These are phyloP conservation scores for Arthrobotrys iridis DNA, from an alignment of 2,329 filamentous ascomycete species.

Conservation along the genomic window DNA sequence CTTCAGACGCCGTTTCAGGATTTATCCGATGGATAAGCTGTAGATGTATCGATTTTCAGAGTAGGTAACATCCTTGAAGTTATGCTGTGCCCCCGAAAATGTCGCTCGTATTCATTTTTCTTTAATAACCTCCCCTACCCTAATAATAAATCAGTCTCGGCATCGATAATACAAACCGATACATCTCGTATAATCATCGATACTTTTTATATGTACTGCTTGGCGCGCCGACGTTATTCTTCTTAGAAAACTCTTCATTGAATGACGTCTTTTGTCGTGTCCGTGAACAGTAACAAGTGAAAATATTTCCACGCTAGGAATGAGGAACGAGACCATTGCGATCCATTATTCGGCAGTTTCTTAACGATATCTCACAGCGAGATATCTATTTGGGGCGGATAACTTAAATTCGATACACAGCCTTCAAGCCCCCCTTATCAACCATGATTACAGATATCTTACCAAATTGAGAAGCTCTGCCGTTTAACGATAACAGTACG, in stretches of 20 bases:
- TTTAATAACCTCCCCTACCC: too few relatives aligned
- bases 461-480: background rate
- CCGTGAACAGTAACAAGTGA: background rate
- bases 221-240: background rate
- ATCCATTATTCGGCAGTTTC: constrained; percentile 7
- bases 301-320: too few relatives aligned
- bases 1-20: constrained; percentile 36
- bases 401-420: constrained; percentile 42
- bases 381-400: constrained; percentile 43
- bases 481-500: background rate
- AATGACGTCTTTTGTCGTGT: background rate
- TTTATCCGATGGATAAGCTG: constrained; percentile 43
- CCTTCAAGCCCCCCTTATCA: constrained; percentile 14
- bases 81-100: background rate
- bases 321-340: background rate
- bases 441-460: background rate
- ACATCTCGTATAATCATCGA: background rate
- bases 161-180: background rate
- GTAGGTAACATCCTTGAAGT: background rate
- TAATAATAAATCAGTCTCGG: too few relatives aligned
- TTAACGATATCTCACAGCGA: background rate
- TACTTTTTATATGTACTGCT: background rate
- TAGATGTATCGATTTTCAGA: background rate
- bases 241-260: background rate
- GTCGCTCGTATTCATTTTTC: background rate